Evolutionary conservation across 352 stramenopile species (phyloP).

Genomic region (Globisporangium takayamanum): DNA sequence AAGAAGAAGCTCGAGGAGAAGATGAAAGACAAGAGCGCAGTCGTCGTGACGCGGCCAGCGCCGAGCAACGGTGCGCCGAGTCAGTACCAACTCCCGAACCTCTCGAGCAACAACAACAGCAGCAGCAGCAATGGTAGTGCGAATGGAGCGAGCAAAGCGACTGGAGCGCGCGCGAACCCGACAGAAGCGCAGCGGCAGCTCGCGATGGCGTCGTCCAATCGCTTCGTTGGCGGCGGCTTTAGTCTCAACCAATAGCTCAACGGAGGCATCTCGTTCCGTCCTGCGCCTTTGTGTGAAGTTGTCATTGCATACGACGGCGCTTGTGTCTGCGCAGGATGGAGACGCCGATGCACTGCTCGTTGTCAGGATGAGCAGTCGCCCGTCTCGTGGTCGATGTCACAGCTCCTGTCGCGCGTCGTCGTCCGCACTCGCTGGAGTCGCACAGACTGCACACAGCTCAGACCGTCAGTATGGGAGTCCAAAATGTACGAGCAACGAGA

Average conservation of each 20-base stretch:
- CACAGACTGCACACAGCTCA: background rate
- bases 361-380: too few species aligned
- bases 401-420: background rate
- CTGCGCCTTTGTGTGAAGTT: background rate
- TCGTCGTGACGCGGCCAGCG: constrained; percentile 24
- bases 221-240: constrained; percentile 91
- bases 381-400: background rate
- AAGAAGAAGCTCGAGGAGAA: constrained; percentile 89
- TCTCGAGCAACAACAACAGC: constrained; percentile 24
- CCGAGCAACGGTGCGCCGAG: background rate
- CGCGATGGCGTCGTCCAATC: constrained; percentile 77
- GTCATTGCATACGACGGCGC: background rate
- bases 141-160: background rate
- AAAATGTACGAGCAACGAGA: background rate
- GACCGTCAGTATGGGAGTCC: background rate
- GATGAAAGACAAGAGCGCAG: constrained; percentile 52
- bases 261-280: background rate
- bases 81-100: constrained; percentile 31
- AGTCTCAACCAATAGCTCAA: constrained; percentile 84
- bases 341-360: background rate
- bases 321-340: background rate
- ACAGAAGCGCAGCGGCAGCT: constrained; percentile 81
- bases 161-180: constrained; percentile 23
- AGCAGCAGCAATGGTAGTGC: constrained; percentile 7
- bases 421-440: background rate